Percentiles rank a stretch among this genome's conserved stretches.
Conservation (phyloP, 148 eudicot genomes). For the Dysphania ambrosioides region DNA sequence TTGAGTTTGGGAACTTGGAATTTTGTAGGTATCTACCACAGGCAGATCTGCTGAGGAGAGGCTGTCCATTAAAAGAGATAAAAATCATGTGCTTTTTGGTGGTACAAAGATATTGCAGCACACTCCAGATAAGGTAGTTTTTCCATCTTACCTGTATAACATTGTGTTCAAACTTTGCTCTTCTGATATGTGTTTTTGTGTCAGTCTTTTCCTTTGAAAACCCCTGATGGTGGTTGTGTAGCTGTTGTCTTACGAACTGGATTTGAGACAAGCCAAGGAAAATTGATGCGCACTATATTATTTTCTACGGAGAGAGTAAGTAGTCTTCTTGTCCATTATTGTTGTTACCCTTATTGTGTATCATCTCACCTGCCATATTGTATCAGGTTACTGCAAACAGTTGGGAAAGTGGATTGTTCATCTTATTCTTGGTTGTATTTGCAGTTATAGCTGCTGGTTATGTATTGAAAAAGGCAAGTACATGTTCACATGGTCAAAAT, state of each 20-base stretch:
- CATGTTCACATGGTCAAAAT: neutral
- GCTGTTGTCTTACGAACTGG: constrained; percentile 97
- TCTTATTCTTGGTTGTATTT: constrained; percentile 86
- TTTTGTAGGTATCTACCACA: constrained; percentile 61
- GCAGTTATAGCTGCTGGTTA: constrained; percentile 97
- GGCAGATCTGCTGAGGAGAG: constrained; percentile 66
- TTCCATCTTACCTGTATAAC: neutral
- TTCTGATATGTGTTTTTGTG: constrained; percentile 19
- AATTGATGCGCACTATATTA: constrained; percentile 93
- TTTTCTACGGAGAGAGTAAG: constrained; percentile 98
- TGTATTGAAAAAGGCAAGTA: constrained; percentile 87
- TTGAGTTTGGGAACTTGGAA: constrained; percentile 13
- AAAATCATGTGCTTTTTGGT: constrained; percentile 84
- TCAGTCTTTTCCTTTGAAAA: constrained; percentile 66
- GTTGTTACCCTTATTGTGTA: neutral
- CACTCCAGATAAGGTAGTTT: constrained; percentile 79
- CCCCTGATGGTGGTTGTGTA: constrained; percentile 97
- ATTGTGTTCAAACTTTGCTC: neutral
- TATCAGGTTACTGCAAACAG: constrained; percentile 95
- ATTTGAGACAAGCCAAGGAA: constrained; percentile 98
- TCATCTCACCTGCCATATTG: constrained; percentile 19
- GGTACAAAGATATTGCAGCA: constrained; percentile 99
- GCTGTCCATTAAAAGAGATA: constrained; percentile 69
- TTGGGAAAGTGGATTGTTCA: constrained; percentile 99
- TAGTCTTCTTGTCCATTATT: constrained; percentile 4